A percentile compares a stretch with the other conserved stretches of the same genome.
These are phyloP conservation scores for Protomyces inouyei DNA, from an alignment of 1,139 yeast genomes.

Conservation along the genomic window DNA sequence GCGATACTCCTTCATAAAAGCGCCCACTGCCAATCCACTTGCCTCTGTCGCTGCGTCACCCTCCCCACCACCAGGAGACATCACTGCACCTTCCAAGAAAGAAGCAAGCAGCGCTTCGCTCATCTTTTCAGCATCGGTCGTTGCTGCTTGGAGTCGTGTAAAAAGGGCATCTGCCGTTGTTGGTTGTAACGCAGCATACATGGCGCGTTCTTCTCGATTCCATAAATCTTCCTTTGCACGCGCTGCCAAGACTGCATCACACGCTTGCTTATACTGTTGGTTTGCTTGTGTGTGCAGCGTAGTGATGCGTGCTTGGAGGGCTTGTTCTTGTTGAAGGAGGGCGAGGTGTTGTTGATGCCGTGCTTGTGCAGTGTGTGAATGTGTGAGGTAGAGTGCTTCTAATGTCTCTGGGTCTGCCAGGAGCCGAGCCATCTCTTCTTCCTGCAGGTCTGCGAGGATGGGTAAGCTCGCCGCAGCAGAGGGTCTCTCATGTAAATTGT, in stretches of 20 bases:
- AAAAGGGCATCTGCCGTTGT: slow-evolving; percentile 40
- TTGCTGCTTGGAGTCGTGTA: slow-evolving; percentile 37
- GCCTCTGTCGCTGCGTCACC: slow-evolving; percentile 27
- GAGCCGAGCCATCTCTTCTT: slow-evolving; percentile 25
- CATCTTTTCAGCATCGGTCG: slow-evolving; percentile 39
- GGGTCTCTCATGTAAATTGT: not conserved
- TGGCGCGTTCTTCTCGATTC: slow-evolving; percentile 40
- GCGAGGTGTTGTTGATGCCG: slow-evolving; percentile 7
- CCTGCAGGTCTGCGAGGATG: not conserved
- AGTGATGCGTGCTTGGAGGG: slow-evolving; percentile 8
- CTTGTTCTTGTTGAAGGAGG: slow-evolving; percentile 18
- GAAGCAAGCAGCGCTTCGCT: slow-evolving; percentile 40
- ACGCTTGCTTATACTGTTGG: slow-evolving; percentile 1
- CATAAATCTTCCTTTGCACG: slow-evolving; percentile 36
- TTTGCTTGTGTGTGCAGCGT: not conserved
- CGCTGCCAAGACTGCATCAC: slow-evolving; percentile 28
- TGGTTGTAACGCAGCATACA: slow-evolving; percentile 43
- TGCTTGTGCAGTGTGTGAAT: slow-evolving; percentile 29
- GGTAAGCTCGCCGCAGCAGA: not conserved
- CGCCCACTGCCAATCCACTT: slow-evolving; percentile 31
- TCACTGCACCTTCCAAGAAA: slow-evolving; percentile 35
- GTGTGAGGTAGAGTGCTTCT: slow-evolving; percentile 27
- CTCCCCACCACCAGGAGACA: slow-evolving; percentile 35
- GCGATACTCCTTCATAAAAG: slow-evolving; percentile 48
- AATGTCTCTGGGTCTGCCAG: slow-evolving; percentile 26